Base-by-base conservation (phyloP, 2,329 filamentous ascomycete genomes). In the Madurella mycetomatis region DNA sequence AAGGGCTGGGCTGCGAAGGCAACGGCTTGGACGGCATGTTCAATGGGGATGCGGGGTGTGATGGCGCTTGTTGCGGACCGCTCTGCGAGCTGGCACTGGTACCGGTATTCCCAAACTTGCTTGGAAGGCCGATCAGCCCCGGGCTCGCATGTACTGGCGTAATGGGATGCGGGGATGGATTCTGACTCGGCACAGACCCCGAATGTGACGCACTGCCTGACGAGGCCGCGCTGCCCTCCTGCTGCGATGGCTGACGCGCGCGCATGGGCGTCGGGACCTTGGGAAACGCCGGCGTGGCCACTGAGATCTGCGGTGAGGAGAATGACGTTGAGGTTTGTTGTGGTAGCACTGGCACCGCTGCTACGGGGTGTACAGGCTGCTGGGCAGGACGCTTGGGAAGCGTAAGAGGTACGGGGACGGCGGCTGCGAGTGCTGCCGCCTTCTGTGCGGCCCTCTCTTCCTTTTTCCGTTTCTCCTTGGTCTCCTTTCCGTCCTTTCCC, bases 211-310 rank as follows among this genome's bases (percentile, higher is more conserved):
- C 81, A 12, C 63, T 53, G 58, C 87, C 84, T 2, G 90, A 88
- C 48, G 84, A 86, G 7, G 83, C 81, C 8, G 82, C 77, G 66
- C 85, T 83, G 9, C 84, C 84, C 25, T 85, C 86, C 67, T 94
- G 90, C 60, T 95, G 90, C 9, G 90, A 94, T 45, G 83, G 73
- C 57, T 92, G 88, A 52, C 90, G 85, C 39, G 85, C 81, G 58
- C 88, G 87, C 60, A 84, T 86, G 9, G 91, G 89, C 12, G 89
- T 92, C 5, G 90, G 85, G 17, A 86, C 85, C 69, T 96, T 96
- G 12, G 91, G 85, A 45, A 95, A 73, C 25, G 84, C 86, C 8
- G 94, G 92, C 34, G 89, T 94, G 9, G 88, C 87, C 57, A 90
- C 78, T 30, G 86, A 76, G 48, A 92, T 81, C 67, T 90, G 89